These are phyloP conservation scores for Thinopyrum elongatum DNA, from an alignment of 176 grass and related monocot species.

Conservation along the genomic window DNA sequence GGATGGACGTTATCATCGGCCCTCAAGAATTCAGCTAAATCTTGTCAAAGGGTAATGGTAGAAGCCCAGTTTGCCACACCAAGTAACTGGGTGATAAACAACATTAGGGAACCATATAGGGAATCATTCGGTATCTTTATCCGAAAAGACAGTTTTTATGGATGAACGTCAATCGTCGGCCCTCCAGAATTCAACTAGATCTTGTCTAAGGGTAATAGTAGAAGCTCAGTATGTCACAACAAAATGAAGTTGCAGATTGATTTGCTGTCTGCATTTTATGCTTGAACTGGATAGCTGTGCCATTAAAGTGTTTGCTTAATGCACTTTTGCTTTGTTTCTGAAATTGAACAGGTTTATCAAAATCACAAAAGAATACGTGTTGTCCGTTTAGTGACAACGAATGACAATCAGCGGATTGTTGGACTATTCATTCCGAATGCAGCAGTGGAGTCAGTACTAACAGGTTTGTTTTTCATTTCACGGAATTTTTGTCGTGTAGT, in stretches of 20 bases:
- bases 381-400: slow-evolving; percentile 79
- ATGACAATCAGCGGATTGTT: slow-evolving; percentile 60
- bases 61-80: background rate
- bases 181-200: background rate
- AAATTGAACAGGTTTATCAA: slow-evolving; percentile 52
- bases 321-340: slow-evolving; percentile 23
- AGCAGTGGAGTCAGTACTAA: slow-evolving; percentile 86
- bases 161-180: background rate
- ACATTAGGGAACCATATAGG: slow-evolving; percentile 1
- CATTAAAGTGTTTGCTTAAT: slow-evolving; percentile 33
- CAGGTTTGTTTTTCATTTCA: slow-evolving; percentile 56
- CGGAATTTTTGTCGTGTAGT: background rate
- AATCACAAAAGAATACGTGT: slow-evolving; percentile 83
- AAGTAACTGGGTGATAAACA: slow-evolving; percentile 11
- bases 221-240: background rate
- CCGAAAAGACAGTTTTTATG: background rate
- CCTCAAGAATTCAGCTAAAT: background rate
- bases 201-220: background rate
- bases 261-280: background rate
- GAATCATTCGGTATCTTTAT: background rate
- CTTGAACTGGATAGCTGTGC: background rate
- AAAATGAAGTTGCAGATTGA: slow-evolving; percentile 16
- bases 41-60: background rate
- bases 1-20: background rate
- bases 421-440: slow-evolving; percentile 87